phyloP scores from a whole-genome alignment of 2,329 filamentous ascomycete genomes.

The Paramyrothecium sp. region DNA sequence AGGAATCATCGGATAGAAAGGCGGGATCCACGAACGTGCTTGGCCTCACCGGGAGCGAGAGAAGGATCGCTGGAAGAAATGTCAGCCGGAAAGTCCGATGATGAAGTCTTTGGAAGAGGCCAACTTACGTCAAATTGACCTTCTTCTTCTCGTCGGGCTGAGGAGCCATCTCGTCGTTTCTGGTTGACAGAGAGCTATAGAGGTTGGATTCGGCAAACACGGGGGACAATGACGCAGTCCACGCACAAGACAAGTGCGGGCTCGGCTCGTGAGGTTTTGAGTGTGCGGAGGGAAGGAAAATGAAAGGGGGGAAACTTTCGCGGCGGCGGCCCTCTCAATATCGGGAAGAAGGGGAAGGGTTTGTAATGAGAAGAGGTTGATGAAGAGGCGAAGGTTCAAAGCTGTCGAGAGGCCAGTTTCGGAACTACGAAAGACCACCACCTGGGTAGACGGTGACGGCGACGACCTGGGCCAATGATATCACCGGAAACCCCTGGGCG shows the following conservation, averaged over 20 bases:
- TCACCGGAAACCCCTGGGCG: constrained; percentile 20
- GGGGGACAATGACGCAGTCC: constrained; percentile 18
- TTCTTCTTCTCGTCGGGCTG: constrained; percentile 72
- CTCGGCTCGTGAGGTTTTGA: not conserved
- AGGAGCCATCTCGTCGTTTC: constrained; percentile 62
- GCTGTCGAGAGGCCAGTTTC: constrained; percentile 2
- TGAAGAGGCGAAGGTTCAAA: constrained; percentile 1
- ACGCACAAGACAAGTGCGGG: constrained; percentile 5
- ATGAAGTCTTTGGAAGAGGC: constrained; percentile 11
- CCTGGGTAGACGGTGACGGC: not conserved
- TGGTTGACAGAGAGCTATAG: constrained; percentile 25
- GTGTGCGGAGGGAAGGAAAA: not conserved
- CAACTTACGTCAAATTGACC: constrained; percentile 74
- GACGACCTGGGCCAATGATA: constrained; percentile 31
- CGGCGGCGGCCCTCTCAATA: constrained; percentile 2
- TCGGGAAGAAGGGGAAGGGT: not conserved
- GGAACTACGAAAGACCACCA: not conserved
- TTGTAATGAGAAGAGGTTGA: not conserved
- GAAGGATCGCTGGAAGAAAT: constrained; percentile 70
- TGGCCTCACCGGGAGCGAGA: constrained; percentile 69
- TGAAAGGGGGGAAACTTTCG: not conserved
- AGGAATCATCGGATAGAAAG: constrained; percentile 13
- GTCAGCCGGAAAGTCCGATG: constrained; percentile 31
- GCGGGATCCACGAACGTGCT: constrained; percentile 62
- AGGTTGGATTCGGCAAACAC: constrained; percentile 16